phyloP scores from a whole-genome alignment of 108 stramenopile genomes.

The Pseudonitzschia multiseries region DNA sequence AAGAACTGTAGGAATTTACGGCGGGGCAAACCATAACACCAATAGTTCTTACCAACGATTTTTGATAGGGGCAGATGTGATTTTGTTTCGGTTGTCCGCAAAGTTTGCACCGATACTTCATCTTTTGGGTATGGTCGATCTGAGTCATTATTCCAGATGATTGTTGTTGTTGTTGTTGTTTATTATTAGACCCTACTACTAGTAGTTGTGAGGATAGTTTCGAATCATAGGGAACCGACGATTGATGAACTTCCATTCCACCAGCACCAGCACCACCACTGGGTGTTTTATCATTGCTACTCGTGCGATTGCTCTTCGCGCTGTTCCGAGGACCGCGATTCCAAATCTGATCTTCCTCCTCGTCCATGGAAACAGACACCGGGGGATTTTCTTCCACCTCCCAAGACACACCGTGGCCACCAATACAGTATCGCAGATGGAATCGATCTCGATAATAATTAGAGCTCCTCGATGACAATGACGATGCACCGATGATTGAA shows the following conservation, averaged over 20 bases:
- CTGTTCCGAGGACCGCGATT: conserved; percentile 1
- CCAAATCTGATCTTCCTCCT: neutral
- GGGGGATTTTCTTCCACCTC: conserved; percentile 62
- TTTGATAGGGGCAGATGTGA: conserved; percentile 69
- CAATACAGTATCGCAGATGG: conserved; percentile 59
- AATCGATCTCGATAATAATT: conserved; percentile 49
- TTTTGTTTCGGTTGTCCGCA: conserved; percentile 89
- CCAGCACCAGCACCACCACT: neutral
- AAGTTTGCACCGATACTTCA: conserved; percentile 68
- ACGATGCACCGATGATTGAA: conserved; percentile 37
- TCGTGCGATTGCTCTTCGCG: neutral
- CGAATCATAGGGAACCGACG: neutral
- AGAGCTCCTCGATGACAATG: conserved; percentile 8
- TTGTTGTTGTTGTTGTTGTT: too few relatives aligned
- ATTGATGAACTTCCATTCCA: neutral
- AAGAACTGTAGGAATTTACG: conserved; percentile 69
- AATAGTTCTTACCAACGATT: conserved; percentile 68
- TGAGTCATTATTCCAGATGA: neutral
- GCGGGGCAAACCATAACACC: conserved; percentile 77
- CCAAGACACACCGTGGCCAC: conserved; percentile 67
- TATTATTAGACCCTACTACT: too few relatives aligned
- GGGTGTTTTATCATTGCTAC: neutral
- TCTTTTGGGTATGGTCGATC: conserved; percentile 14
- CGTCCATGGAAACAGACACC: conserved; percentile 14
- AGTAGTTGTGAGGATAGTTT: neutral